Percentiles rank a stretch among this genome's conserved stretches.
Evolutionary conservation across 768 basidiomycete genomes (phyloP).

Genomic region (Lentinula boryana): DNA sequence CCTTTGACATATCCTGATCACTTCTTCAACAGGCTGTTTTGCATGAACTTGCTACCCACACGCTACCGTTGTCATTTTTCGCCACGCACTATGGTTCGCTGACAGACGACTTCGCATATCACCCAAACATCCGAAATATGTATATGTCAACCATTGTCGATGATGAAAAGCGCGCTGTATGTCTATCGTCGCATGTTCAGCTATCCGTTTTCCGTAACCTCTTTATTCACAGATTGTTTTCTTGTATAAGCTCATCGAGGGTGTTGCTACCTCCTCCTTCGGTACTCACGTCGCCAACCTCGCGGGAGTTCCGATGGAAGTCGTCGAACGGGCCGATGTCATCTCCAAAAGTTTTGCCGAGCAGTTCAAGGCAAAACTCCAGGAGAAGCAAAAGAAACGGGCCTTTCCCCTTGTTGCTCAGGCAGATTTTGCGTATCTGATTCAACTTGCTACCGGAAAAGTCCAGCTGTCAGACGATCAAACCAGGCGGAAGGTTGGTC

Average conservation of each 20-base stretch:
- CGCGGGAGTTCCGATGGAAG: constrained; percentile 81
- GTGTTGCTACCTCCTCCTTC: constrained; percentile 83
- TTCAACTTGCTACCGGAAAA: constrained; percentile 52
- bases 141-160: constrained; percentile 95
- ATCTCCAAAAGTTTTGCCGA: constrained; percentile 84
- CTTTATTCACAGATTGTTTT: constrained; percentile 65
- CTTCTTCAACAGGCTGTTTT: constrained; percentile 62
- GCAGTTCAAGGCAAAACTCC: constrained; percentile 78
- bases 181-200: constrained; percentile 10
- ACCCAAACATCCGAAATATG: constrained; percentile 91
- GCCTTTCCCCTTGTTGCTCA: constrained; percentile 76
- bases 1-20: neutral
- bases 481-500: constrained; percentile 44
- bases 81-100: constrained; percentile 97
- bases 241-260: constrained; percentile 89
- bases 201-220: constrained; percentile 4
- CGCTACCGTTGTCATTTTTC: constrained; percentile 88
- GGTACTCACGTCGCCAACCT: constrained; percentile 94
- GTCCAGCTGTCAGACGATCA: constrained; percentile 46
- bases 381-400: constrained; percentile 51
- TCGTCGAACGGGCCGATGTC: constrained; percentile 84
- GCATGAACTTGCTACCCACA: constrained; percentile 91
- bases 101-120: constrained; percentile 89
- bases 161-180: constrained; percentile 83
- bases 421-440: constrained; percentile 85